These are phyloP conservation scores for Detonula confervacea DNA, from an alignment of 352 stramenopile genomes.

Conservation along the genomic window DNA sequence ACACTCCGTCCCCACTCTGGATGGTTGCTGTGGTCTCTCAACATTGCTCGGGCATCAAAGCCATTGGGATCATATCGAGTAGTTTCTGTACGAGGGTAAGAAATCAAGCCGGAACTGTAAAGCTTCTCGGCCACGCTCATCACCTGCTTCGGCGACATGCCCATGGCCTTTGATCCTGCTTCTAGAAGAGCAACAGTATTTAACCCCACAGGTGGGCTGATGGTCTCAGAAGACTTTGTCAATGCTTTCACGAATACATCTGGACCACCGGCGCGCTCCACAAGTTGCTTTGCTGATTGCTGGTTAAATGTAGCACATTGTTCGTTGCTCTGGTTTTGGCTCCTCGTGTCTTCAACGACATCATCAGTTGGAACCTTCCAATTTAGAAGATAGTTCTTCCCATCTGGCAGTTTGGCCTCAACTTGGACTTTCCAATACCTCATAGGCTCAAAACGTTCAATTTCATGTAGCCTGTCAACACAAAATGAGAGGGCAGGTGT, in stretches of 20 bases:
- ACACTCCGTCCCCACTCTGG: conserved; percentile 83
- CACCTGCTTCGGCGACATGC: conserved; percentile 86
- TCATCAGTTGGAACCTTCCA: too few relatives aligned
- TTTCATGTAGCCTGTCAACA: conserved; percentile 89
- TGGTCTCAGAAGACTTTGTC: conserved; percentile 84
- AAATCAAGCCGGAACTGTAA: conserved; percentile 89
- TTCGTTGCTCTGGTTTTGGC: too few relatives aligned
- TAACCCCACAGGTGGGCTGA: conserved; percentile 85
- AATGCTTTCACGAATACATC: too few relatives aligned
- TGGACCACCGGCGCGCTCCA: too few relatives aligned
- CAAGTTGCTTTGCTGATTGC: too few relatives aligned
- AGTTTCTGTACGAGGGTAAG: conserved; percentile 89
- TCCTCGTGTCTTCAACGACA: too few relatives aligned
- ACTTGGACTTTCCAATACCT: too few relatives aligned
- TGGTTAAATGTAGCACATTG: too few relatives aligned
- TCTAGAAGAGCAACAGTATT: conserved; percentile 88
- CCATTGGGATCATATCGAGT: conserved; percentile 88
- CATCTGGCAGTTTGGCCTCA: too few relatives aligned
- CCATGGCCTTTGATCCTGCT: conserved; percentile 83
- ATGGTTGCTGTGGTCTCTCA: conserved; percentile 84
- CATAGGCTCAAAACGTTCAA: conserved; percentile 90
- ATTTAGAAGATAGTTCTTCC: too few relatives aligned
- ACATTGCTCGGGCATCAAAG: conserved; percentile 87
- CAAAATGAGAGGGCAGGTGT: conserved; percentile 90
- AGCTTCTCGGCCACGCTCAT: conserved; percentile 88